A percentile compares a stretch with the other conserved stretches of the same genome.
Evolutionary conservation across 1,139 yeast species (phyloP).

Genomic region (Kodamaea sp.): DNA sequence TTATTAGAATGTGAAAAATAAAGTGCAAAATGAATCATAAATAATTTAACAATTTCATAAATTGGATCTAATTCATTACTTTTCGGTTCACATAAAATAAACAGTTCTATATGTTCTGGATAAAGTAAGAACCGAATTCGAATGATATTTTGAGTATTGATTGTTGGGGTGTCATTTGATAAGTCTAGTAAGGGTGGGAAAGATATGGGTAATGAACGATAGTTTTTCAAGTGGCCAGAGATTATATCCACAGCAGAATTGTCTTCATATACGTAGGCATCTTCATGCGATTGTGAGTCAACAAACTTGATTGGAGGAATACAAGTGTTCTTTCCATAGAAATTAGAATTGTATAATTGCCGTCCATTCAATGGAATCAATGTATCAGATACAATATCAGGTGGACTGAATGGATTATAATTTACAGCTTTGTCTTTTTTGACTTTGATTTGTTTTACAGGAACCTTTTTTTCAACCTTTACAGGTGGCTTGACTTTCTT

Average conservation of each 20-base stretch:
- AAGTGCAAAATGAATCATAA: constrained; percentile 41
- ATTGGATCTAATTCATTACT: constrained; percentile 65
- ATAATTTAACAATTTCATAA: constrained; percentile 59
- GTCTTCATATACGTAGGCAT: constrained; percentile 10
- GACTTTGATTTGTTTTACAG: neutral
- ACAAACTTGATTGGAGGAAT: constrained; percentile 26
- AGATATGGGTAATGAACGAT: constrained; percentile 32
- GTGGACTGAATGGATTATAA: constrained; percentile 33
- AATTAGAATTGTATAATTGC: constrained; percentile 30
- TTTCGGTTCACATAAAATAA: constrained; percentile 43
- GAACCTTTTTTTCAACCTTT: too few relatives aligned
- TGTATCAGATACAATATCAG: constrained; percentile 35
- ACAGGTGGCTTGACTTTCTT: constrained; percentile 2
- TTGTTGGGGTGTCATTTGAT: constrained; percentile 13
- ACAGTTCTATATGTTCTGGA: constrained; percentile 42
- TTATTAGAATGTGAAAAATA: constrained; percentile 38
- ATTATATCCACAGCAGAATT: constrained; percentile 31
- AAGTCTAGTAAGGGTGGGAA: constrained; percentile 33
- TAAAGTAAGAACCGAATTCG: constrained; percentile 37
- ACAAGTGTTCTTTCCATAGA: constrained; percentile 20
- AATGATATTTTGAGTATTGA: constrained; percentile 31
- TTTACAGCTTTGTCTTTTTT: constrained; percentile 1
- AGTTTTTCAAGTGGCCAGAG: constrained; percentile 26
- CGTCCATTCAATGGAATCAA: constrained; percentile 30
- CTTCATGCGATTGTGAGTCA: constrained; percentile 3